Conservation (phyloP, 2,329 filamentous ascomycete species). For the Talaromyces sp. region DNA sequence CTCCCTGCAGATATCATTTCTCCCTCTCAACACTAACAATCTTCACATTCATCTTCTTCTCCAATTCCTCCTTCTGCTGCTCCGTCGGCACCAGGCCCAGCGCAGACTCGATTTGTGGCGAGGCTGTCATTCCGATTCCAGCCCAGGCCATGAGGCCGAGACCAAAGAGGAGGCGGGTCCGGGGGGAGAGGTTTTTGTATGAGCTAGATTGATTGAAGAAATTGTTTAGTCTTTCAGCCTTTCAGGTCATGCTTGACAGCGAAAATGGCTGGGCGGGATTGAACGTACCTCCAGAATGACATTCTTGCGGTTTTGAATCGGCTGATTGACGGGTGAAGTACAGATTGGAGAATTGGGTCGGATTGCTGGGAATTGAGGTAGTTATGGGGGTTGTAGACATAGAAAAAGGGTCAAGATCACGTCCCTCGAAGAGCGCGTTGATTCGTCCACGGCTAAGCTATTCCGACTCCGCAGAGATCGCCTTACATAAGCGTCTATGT, state of each 20-base stretch:
- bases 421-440: neutral
- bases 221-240: neutral
- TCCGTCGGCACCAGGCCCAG: constrained; percentile 68
- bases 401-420: neutral
- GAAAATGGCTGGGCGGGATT: neutral
- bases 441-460: neutral
- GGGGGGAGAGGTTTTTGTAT: constrained; percentile 66
- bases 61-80: constrained; percentile 64
- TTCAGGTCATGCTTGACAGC: neutral
- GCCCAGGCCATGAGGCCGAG: constrained; percentile 73
- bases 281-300: constrained; percentile 37
- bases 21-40: constrained; percentile 31
- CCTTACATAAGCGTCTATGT: neutral
- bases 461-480: neutral
- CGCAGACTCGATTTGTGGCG: constrained; percentile 66
- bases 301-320: constrained; percentile 17
- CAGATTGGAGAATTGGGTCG: neutral
- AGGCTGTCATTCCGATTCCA: constrained; percentile 63
- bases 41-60: constrained; percentile 36
- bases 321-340: neutral
- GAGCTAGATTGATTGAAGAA: constrained; percentile 41
- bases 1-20: neutral
- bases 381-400: neutral
- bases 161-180: constrained; percentile 67
- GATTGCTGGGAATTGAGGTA: neutral